phyloP scores from a whole-genome alignment of 305 asterid species.

The Fraxinus velutina region DNA sequence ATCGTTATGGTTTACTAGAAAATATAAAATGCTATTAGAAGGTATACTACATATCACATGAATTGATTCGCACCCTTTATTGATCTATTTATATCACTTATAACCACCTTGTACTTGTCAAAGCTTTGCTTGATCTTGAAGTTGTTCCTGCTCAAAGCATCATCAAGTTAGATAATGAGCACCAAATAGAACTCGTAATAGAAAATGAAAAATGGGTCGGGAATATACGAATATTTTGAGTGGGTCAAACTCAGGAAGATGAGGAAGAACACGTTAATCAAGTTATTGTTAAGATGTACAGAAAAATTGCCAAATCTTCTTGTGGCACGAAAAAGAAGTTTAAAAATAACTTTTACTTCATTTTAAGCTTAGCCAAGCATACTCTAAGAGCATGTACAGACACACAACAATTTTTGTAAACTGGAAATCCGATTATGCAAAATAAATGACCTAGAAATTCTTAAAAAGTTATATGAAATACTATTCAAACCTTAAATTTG shows the following conservation, averaged over 20 bases:
- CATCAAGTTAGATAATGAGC: conserved; percentile 2
- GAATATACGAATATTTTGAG: background rate
- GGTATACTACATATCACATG: background rate
- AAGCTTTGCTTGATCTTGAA: conserved; percentile 53
- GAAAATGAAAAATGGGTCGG: background rate
- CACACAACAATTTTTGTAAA: background rate
- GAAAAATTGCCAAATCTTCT: background rate
- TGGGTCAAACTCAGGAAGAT: background rate
- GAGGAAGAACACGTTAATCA: background rate
- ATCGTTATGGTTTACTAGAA: too few species aligned
- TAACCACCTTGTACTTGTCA: conserved; percentile 14
- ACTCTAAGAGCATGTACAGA: background rate
- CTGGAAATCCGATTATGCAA: background rate
- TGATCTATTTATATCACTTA: background rate
- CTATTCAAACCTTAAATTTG: background rate
- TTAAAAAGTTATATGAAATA: background rate
- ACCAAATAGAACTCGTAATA: background rate
- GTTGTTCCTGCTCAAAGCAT: conserved; percentile 57
- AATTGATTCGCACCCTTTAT: background rate
- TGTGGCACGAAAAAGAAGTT: background rate
- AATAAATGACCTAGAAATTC: background rate
- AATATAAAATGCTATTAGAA: too few species aligned
- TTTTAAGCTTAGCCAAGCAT: background rate
- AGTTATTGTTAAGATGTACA: background rate
- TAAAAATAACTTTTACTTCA: background rate